Evolutionary conservation across 805 yeast species (phyloP), one percentile per base, ranked within the genome.

Genomic region (Schizosaccharomyces japonicus): DNA sequence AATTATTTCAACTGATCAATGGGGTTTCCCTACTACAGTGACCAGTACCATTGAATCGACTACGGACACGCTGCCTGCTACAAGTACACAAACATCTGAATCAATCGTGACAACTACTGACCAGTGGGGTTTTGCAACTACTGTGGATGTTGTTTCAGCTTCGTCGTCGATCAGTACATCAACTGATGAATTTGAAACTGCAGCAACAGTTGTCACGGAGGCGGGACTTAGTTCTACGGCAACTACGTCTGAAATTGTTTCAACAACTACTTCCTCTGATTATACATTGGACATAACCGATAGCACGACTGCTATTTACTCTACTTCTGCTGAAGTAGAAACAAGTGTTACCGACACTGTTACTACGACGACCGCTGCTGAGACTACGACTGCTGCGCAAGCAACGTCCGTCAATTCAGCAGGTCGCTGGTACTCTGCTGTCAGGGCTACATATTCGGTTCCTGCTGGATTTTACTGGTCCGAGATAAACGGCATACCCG

Each of bases 331-430:
- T 29, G 25, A n/a, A n/a, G n/a, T n/a, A n/a, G n/a, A n/a, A n/a
- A n/a, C n/a, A n/a, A n/a, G n/a, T n/a, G n/a, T 30, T 27, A 23
- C 47, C 21, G 19, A 21, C 23, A 19, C 47, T 8, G 17, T 34
- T 27, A 23, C 47, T n/a, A 27, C 44, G 21, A 19, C 47, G 36
- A 29, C 39, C n/a, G 10, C 47, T 44, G 11, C 47, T 3, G 7
- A n/a, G 32, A 8, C 47, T 44, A 11, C 47, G 13, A 11, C 30
- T 5, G 17, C 11, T 44, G 6, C 47, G n/a, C 4, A 5, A 21
- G n/a, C 47, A 15, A 5, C 47, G 15, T 44, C 47, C 23, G 42
- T 36, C 15, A 4, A 36, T 21, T 8, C 42, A 19, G 27, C 42
- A 19, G 42, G 27, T 1, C 5, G 6, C 6, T 36, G 42, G 42